Evolutionary conservation across 768 basidiomycete genomes (phyloP).

Genomic region (Termitomyces sp.): DNA sequence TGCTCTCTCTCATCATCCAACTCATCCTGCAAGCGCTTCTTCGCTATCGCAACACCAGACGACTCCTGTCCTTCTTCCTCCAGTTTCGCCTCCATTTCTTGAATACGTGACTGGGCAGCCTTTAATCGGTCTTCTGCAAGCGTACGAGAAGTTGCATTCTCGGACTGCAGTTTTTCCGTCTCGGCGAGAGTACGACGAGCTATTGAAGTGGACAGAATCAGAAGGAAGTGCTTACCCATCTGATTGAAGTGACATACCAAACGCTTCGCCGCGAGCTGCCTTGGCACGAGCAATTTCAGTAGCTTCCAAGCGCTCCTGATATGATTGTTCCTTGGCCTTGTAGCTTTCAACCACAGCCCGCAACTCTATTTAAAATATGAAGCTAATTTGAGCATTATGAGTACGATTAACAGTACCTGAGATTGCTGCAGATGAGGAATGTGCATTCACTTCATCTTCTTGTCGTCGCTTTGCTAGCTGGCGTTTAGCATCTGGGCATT

Average conservation of each 20-base stretch:
- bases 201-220: slow-evolving; percentile 1
- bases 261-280: slow-evolving; percentile 57
- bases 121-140: slow-evolving; percentile 44
- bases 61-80: slow-evolving; percentile 67
- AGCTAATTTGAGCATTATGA: background rate
- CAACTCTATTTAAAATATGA: slow-evolving; percentile 38
- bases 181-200: slow-evolving; percentile 48
- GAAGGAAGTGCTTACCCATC: background rate
- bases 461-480: slow-evolving; percentile 56
- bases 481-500: slow-evolving; percentile 45
- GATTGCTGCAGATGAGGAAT: slow-evolving; percentile 55
- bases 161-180: slow-evolving; percentile 52
- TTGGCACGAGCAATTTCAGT: slow-evolving; percentile 67
- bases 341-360: slow-evolving; percentile 61
- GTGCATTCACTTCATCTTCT: slow-evolving; percentile 56
- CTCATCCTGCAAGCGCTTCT: slow-evolving; percentile 67
- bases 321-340: slow-evolving; percentile 55
- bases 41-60: slow-evolving; percentile 58
- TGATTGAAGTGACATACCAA: slow-evolving; percentile 34
- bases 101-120: slow-evolving; percentile 45
- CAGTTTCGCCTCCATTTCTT: slow-evolving; percentile 56
- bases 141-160: slow-evolving; percentile 47
- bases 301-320: slow-evolving; percentile 57
- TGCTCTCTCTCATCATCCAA: slow-evolving; percentile 76
- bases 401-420: slow-evolving; percentile 33